Base-by-base conservation (phyloP, 129 eudicot genomes). In the Heracleum sosnowskyi region DNA sequence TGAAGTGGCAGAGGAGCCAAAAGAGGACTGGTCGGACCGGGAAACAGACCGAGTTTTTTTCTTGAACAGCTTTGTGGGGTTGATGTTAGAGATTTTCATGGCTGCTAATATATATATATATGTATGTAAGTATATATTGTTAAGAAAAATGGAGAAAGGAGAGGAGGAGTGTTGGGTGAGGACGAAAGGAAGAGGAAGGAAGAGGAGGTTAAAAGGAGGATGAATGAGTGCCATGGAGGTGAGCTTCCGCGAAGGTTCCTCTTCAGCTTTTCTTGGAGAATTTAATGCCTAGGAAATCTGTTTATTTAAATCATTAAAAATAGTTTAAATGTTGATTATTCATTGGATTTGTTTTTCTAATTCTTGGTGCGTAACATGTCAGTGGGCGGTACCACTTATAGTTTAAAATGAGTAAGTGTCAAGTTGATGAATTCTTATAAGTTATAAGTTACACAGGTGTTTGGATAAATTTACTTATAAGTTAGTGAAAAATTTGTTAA, bases 181-280 rank as follows among this genome's bases (percentile, higher is more conserved):
- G 85, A 22, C 28, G 88, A 85, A 85, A 36, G 83, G 57, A 83
- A 45, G 83, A 81, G 84, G 90, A 82, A 86, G 81, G 81, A 69
- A 47, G 46, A 76, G 82, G 85, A 77, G 76, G 86, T 87, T 91
- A 91, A 89, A 89, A 80, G 88, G 89, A 63, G 79, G n/a, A 51
- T 22, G 11, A 39, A 22, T 16, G 68, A 79, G 57, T 70, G 87
- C 77, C 91, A 85, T 85, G 0, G 4, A n/a, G 69, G 93, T 86
- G 90, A 91, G 86, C 89, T 91, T 91, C 97, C 62, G 11, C 80
- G 97, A 91, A 91, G 86, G 34, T 91, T 91, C 97, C 84, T 80
- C 33, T 71, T 36, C 12, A 82, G 85, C 20, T 49, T 75, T 75
- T 41, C 36, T 44, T 41, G 77, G 77, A 73, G 57, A 24, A 44